phyloP scores from a whole-genome alignment of 148 eudicot species.

The Fallopia convolvulus region DNA sequence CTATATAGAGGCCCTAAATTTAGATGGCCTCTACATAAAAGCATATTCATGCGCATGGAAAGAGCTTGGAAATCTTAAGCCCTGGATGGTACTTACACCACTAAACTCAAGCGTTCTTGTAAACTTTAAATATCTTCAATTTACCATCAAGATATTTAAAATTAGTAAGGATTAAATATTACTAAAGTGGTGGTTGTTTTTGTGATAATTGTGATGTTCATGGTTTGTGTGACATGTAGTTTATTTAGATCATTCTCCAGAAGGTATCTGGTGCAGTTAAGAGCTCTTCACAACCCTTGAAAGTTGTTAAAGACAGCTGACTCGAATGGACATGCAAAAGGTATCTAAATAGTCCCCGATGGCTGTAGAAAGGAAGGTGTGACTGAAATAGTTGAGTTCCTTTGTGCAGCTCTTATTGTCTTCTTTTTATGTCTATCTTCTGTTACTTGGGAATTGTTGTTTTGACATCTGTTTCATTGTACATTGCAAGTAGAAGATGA shows the following conservation, averaged over 20 bases:
- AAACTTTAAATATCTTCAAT: background rate
- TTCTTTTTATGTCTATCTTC: background rate
- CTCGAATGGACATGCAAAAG: conserved; percentile 22
- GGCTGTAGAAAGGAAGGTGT: conserved; percentile 32
- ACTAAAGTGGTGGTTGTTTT: background rate
- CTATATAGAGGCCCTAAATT: conserved; percentile 86
- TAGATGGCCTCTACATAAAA: conserved; percentile 93
- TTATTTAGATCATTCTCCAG: conserved; percentile 53
- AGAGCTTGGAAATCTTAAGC: conserved; percentile 72
- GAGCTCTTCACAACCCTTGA: conserved; percentile 29
- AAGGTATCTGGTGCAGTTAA: conserved; percentile 45
- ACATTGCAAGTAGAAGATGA: conserved; percentile 70
- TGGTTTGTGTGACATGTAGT: background rate
- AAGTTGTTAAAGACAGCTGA: conserved; percentile 32
- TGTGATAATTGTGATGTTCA: background rate
- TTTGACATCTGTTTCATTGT: conserved; percentile 1
- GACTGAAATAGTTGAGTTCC: conserved; percentile 21
- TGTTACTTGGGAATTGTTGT: background rate
- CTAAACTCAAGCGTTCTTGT: background rate
- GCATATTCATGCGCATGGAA: conserved; percentile 96
- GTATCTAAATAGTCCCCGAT: conserved; percentile 25
- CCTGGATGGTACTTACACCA: conserved; percentile 48
- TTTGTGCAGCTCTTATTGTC: background rate
- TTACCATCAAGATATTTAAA: background rate
- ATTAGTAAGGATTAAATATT: background rate